A percentile compares a stretch with the other conserved stretches of the same genome.
Conservation (phyloP, 306 rosid species). For the Acacia acuminata region DNA sequence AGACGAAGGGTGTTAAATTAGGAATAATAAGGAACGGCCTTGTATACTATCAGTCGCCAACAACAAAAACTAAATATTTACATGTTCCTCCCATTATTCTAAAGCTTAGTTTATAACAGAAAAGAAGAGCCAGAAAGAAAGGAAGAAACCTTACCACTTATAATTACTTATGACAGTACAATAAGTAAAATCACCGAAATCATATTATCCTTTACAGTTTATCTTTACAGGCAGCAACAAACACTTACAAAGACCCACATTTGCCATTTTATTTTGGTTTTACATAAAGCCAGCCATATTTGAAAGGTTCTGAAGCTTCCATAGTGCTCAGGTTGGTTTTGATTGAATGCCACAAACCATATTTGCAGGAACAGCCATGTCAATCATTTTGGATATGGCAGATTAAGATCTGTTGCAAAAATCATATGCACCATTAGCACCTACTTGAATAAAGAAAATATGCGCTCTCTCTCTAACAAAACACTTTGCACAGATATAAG, state of each 20-base stretch:
- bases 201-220: background rate
- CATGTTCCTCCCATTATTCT: background rate
- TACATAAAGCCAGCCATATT: slow-evolving; percentile 5
- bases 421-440: slow-evolving; percentile 14
- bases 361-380: slow-evolving; percentile 87
- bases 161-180: slow-evolving; percentile 12
- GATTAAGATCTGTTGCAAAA: slow-evolving; percentile 73
- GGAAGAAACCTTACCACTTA: background rate
- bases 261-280: slow-evolving; percentile 22
- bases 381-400: slow-evolving; percentile 91
- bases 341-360: slow-evolving; percentile 88
- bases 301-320: background rate
- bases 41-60: background rate
- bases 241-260: background rate
- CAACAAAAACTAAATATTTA: background rate
- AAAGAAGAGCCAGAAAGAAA: background rate
- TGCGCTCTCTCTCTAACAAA: background rate
- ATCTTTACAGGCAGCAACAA: background rate
- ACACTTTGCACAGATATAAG: background rate
- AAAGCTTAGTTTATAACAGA: background rate
- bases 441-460: background rate
- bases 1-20: background rate
- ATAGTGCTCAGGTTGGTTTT: slow-evolving; percentile 30
- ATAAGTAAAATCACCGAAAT: background rate
- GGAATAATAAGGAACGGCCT: background rate